Evolutionary conservation across 108 stramenopile species (phyloP).

Genomic region (Fistulifera pelliculosa): DNA sequence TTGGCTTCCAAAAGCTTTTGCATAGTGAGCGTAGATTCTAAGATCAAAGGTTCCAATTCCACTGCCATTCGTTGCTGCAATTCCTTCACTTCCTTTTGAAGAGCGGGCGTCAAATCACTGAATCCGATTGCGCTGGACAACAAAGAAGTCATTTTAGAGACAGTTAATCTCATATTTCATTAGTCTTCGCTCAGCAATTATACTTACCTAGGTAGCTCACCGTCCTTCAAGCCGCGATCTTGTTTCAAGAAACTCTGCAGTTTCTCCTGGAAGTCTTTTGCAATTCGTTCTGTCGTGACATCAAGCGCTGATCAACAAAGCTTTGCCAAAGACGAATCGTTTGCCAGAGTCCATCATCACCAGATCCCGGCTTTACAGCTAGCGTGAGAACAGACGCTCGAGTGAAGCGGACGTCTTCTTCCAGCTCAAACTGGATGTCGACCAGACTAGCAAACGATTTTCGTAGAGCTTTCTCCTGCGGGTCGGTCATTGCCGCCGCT

Average conservation of each 20-base stretch:
- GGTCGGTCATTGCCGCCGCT: conserved; percentile 6
- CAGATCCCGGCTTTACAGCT: conserved; percentile 51
- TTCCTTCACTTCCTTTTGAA: conserved; percentile 65
- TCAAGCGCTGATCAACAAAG: conserved; percentile 67
- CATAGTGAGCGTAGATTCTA: conserved; percentile 75
- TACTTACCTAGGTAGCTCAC: conserved; percentile 60
- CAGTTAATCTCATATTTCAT: neutral
- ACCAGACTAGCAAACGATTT: conserved; percentile 46
- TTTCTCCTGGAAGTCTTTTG: conserved; percentile 79
- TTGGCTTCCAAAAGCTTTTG: conserved; percentile 74
- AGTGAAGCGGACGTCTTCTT: conserved; percentile 81
- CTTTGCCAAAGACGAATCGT: conserved; percentile 79
- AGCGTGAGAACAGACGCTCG: conserved; percentile 46
- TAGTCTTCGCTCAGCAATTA: neutral
- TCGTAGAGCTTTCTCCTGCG: conserved; percentile 38
- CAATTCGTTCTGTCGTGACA: conserved; percentile 69
- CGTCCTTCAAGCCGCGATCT: conserved; percentile 50
- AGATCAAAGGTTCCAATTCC: conserved; percentile 56
- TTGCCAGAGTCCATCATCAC: conserved; percentile 62
- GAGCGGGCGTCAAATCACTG: conserved; percentile 53
- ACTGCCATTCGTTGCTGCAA: conserved; percentile 68
- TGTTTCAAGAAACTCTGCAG: conserved; percentile 61
- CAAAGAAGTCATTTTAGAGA: neutral
- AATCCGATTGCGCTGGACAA: conserved; percentile 55
- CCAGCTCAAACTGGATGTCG: conserved; percentile 63